Conservation (phyloP, 164 flowering plant species). For the Berberis vulgaris region DNA sequence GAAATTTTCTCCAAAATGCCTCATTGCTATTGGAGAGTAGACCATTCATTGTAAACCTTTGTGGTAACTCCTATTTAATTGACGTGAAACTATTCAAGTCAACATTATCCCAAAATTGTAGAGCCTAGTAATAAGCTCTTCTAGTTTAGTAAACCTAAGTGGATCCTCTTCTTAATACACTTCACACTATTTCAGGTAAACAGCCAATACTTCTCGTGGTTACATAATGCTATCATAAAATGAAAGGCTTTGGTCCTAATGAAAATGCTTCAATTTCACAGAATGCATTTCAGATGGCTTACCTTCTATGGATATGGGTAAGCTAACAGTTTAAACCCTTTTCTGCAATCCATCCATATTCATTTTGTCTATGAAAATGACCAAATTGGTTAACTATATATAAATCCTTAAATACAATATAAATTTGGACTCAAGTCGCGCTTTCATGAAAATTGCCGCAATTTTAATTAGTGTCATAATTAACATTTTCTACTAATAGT, state of each 20-base stretch:
- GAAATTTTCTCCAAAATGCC: too few species aligned
- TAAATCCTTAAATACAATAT: constrained; percentile 27
- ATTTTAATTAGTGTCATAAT: constrained; percentile 55
- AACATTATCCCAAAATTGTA: too few species aligned
- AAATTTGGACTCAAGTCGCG: constrained; percentile 61
- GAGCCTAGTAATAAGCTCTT: too few species aligned
- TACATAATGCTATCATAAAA: neutral
- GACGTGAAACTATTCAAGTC: too few species aligned
- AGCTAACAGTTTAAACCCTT: neutral
- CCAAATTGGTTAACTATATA: neutral
- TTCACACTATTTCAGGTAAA: too few species aligned
- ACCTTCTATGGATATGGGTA: constrained; percentile 77
- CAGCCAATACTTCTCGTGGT: too few species aligned
- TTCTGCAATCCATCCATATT: neutral
- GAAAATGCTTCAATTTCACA: constrained; percentile 8
- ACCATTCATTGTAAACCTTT: too few species aligned
- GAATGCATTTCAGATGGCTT: constrained; percentile 90
- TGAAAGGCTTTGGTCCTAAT: neutral
- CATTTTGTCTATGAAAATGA: neutral
- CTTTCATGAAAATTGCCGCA: constrained; percentile 53
- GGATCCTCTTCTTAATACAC: too few species aligned
- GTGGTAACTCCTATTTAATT: too few species aligned
- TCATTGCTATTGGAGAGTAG: too few species aligned
- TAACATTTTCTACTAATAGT: constrained; percentile 21
- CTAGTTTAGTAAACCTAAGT: too few species aligned